Conservation (phyloP, 805 yeast species). For the Schwanniomyces polymorphus region DNA sequence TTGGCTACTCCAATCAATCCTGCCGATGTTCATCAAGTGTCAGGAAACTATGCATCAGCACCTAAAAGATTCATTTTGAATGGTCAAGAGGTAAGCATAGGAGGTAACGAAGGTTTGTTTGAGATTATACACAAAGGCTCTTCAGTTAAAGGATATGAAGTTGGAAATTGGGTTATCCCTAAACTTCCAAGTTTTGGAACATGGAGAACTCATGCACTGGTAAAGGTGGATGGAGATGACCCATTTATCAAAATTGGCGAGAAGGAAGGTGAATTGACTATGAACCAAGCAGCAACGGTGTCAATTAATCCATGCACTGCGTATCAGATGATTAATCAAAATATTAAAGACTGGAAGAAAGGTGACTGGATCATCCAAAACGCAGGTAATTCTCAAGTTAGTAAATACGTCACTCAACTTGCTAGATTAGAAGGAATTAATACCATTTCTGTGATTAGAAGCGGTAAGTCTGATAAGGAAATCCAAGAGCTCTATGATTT, state of each 20-base stretch:
- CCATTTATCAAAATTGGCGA: conserved; percentile 24
- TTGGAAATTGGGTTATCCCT: conserved; percentile 87
- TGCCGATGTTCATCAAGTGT: conserved; percentile 81
- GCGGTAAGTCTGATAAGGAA: conserved; percentile 24
- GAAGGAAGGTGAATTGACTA: conserved; percentile 23
- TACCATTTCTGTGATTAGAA: conserved; percentile 27
- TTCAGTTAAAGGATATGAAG: conserved; percentile 39
- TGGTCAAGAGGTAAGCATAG: conserved; percentile 57
- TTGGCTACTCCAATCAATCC: conserved; percentile 89
- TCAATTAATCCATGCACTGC: conserved; percentile 91
- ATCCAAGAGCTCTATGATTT: conserved; percentile 17
- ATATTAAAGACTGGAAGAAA: conserved; percentile 34
- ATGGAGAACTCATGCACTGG: conserved; percentile 77
- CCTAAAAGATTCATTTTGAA: conserved; percentile 57
- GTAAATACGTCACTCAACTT: conserved; percentile 29
- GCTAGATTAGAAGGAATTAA: conserved; percentile 23
- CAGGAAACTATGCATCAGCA: conserved; percentile 81
- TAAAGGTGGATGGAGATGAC: conserved; percentile 30
- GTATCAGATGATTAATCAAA: conserved; percentile 72
- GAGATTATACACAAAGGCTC: conserved; percentile 67
- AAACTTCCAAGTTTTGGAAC: conserved; percentile 75
- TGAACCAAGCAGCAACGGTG: conserved; percentile 76
- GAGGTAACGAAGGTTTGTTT: conserved; percentile 89
- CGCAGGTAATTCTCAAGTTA: conserved; percentile 35
- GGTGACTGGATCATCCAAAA: conserved; percentile 35